These are phyloP conservation scores for Magnolia officinalis DNA, from an alignment of 164 flowering plant species.

Conservation along the genomic window DNA sequence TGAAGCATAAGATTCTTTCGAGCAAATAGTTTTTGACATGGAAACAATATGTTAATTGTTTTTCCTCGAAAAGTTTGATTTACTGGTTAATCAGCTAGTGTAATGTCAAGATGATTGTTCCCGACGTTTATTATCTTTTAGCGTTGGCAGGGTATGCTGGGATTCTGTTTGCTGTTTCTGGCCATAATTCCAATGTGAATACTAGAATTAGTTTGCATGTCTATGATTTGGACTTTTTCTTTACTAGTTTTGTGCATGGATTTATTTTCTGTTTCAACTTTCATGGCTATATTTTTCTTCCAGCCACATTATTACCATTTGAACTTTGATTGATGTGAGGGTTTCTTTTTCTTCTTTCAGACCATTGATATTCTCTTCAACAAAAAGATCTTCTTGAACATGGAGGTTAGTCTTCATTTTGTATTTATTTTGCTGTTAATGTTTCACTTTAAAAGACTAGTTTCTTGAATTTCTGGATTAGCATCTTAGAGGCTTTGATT, in stretches of 20 bases:
- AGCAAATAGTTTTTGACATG: neutral
- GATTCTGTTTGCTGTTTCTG: neutral
- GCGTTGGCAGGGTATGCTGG: neutral
- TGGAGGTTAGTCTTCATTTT: slow-evolving; percentile 61
- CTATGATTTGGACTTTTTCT: too few relatives aligned
- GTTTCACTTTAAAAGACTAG: neutral
- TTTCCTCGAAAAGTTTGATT: too few relatives aligned
- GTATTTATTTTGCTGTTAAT: slow-evolving; percentile 1
- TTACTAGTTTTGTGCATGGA: neutral
- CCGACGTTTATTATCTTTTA: neutral
- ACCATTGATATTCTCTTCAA: slow-evolving; percentile 88
- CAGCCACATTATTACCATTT: neutral
- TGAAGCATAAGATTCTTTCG: neutral
- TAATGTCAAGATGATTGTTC: neutral
- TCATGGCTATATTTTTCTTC: neutral
- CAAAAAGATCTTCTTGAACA: slow-evolving; percentile 55
- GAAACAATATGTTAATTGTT: too few relatives aligned
- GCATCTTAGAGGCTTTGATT: neutral
- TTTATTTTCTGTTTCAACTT: neutral
- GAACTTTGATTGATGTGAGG: slow-evolving; percentile 1
- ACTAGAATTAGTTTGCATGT: too few relatives aligned
- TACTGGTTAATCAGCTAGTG: too few relatives aligned
- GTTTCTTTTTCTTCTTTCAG: slow-evolving; percentile 44
- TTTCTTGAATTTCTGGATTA: neutral
- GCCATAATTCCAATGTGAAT: too few relatives aligned